A percentile compares a stretch with the other conserved stretches of the same genome.
Conservation (phyloP, 768 basidiomycete species). For the Mycena capillaripes region DNA sequence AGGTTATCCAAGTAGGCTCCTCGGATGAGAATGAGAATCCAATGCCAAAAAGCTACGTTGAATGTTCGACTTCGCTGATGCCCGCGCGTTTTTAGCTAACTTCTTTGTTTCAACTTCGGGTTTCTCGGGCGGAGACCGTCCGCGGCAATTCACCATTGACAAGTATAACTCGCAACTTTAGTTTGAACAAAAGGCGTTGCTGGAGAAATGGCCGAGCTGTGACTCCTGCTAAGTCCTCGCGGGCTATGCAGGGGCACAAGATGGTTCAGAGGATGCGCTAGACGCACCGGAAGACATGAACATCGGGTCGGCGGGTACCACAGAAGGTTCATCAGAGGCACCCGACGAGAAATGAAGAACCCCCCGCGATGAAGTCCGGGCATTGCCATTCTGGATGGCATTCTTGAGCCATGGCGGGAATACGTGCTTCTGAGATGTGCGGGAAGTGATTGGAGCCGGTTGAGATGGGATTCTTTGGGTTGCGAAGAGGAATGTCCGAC, state of each 20-base stretch:
- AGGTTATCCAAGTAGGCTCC: constrained; percentile 16
- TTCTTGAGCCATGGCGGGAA: too few species aligned
- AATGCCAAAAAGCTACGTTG: constrained; percentile 29
- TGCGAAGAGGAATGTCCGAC: too few species aligned
- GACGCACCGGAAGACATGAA: background rate
- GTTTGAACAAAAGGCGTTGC: too few species aligned
- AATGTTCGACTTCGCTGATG: constrained; percentile 8
- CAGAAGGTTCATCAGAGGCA: background rate
- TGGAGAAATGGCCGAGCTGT: background rate
- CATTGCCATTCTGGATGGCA: too few species aligned
- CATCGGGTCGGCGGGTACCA: background rate
- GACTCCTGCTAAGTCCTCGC: too few species aligned
- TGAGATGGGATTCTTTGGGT: too few species aligned
- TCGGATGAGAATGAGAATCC: constrained; percentile 24
- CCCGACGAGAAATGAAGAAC: background rate
- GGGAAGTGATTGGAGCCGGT: too few species aligned
- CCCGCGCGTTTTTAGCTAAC: constrained; percentile 11
- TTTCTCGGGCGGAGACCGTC: background rate
- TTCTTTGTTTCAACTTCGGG: background rate
- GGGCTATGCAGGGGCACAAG: background rate
- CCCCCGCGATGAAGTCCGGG: background rate
- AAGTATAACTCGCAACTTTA: too few species aligned
- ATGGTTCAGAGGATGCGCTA: background rate
- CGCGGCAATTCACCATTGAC: background rate
- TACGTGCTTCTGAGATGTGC: too few species aligned